Percentiles rank a stretch among this genome's conserved stretches.
Evolutionary conservation across 2,329 filamentous ascomycete genomes (phyloP).

Genomic region (Sporothrix humicola): DNA sequence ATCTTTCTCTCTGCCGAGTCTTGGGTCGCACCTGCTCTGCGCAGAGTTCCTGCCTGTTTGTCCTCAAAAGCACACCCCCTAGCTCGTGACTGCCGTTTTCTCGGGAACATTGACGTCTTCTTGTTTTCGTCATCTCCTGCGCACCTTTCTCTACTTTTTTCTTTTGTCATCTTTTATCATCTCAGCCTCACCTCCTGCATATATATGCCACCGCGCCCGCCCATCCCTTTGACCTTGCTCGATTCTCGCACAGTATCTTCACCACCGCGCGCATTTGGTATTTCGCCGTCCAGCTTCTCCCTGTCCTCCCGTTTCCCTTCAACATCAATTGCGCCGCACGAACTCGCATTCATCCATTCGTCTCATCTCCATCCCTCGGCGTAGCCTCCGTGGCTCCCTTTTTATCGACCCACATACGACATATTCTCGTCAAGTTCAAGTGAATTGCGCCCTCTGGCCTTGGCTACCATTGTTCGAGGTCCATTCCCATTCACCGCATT

Average conservation of each 20-base stretch:
- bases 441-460: not conserved
- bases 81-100: slow-evolving; percentile 8
- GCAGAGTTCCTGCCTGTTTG: no score
- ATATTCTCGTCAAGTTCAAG: no score
- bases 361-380: not conserved
- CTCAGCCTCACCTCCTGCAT: not conserved
- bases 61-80: no score
- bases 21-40: not conserved
- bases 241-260: not conserved
- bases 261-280: not conserved
- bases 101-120: slow-evolving; percentile 10
- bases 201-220: not conserved
- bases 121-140: not conserved
- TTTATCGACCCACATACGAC: slow-evolving; percentile 3
- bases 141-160: not conserved
- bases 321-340: not conserved
- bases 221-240: not conserved
- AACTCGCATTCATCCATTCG: not conserved
- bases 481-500: not conserved
- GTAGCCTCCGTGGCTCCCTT: not conserved
- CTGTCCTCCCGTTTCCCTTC: not conserved
- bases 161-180: not conserved
- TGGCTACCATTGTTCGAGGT: not conserved
- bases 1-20: not conserved
- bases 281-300: not conserved